Base-by-base conservation (phyloP, 208 protist species). In the Trypanosoma grayi region DNA sequence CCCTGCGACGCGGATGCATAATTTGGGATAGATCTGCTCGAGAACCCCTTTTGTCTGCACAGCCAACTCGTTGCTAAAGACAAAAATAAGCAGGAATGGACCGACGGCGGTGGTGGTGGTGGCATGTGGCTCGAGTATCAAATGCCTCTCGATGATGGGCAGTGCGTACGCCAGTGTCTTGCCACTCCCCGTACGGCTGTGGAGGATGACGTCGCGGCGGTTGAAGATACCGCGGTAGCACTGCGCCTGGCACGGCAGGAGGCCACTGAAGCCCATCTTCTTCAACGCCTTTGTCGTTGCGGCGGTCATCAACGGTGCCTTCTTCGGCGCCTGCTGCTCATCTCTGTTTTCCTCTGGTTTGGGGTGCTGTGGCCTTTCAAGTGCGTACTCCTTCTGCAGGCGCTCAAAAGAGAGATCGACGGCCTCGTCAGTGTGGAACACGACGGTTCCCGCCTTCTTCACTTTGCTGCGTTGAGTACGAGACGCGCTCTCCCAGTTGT, bases 161-260 rank as follows among this genome's bases (percentile, higher is more conserved):
- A 99, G 92, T 10, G 99, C 85, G 77, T 99, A 99, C 14, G 98
- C 97, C 0, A 99, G 70, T 31, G 99, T 99, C 81, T 99, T 99
- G 27, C 98, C 97, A 61, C 79, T 94, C 52, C 95, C 95, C 27
- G 95, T 98, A 62, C 94, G 89, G 58, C 93, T 94, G 73, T 97
- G 93, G 48, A 96, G 75, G 37, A 98, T 88, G 50, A 97, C 77
- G 57, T 98, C 93, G 36, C 85, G 81, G 22, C 85, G 78, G 37
- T 83, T 81, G 55, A 93, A 93, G 44, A 95, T 87, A 33, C 86
- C 85, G 24, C 80, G 78, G 64, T 92, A 95, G 71, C 83, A 92
- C 66, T 95, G 86, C 36, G 90, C 86, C 61, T 95, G 90, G 60
- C 79, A 86, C 10, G 83, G 83, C 40, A 93, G 72, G 34, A 95